Evolutionary conservation across 352 stramenopile species (phyloP), one percentile per base, ranked within the genome.

Genomic region (Sclerospora graminicola): DNA sequence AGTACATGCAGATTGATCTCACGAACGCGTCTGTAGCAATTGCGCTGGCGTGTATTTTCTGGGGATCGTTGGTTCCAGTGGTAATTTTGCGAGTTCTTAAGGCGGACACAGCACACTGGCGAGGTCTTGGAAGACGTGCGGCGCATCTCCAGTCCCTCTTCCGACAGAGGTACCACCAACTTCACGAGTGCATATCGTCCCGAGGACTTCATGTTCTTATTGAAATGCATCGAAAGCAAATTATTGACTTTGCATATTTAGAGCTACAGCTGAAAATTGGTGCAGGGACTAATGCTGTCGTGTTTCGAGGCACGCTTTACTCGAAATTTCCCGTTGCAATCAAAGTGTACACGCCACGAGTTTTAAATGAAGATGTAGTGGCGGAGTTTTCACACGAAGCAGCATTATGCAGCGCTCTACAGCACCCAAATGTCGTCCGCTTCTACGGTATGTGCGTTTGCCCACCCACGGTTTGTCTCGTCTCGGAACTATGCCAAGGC

Each of bases 391-490:
- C 76, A 3, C 76, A 91, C 19, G 79, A 89, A 45, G 79, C 76
- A 7, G 79, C 75, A 2, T 49, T 91, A 6, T 91, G 73, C 46
- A 68, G 71, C 5, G 63, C 73, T 11, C 57, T 90, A 4, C 54
- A 79, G 26, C 78, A 90, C 39, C 73, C 80, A 1, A 92, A 92
- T 49, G 78, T 92, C 32, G 69, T 87, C 46, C 73, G 66, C 43
- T 92, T 92, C 52, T 83, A 85, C 34, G 80, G 77, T 16, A 83
- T 92, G 69, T 92, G 80, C 37, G 69, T 91, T 10, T 82, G 60
- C 14, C 76, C 76, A 9, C 73, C 78, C 1, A 85, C 75, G 8
- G 79, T 90, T 23, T 86, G 72, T 26, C 38, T 90, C 1, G 69
- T 90, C 6, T 87, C 56, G 13, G 65, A 82, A 51, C 44, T 76